Conservation (phyloP, 2,329 filamentous ascomycete species). For the Colletotrichum australisinense region DNA sequence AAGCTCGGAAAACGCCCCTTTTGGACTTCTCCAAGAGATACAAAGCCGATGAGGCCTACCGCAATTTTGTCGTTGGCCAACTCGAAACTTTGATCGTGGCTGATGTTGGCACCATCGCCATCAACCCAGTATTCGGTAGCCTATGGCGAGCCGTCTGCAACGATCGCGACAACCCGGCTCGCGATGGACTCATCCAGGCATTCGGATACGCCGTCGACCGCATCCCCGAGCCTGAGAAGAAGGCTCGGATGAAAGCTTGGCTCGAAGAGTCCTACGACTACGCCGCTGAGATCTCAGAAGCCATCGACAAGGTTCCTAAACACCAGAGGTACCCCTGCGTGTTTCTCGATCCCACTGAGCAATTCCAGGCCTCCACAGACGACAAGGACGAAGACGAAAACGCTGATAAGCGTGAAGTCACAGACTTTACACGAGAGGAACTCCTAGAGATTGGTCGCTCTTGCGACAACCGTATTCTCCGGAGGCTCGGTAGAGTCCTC, state of each 20-base stretch:
- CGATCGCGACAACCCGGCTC: conserved; percentile 53
- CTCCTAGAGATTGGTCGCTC: conserved; percentile 64
- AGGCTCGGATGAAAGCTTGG: conserved; percentile 56
- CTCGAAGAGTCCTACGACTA: conserved; percentile 63
- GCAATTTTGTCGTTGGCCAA: conserved; percentile 49
- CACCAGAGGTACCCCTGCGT: conserved; percentile 58
- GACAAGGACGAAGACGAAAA: conserved; percentile 39
- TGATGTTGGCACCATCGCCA: conserved; percentile 55
- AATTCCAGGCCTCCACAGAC: conserved; percentile 42
- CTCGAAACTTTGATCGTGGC: conserved; percentile 55
- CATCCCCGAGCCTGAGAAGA: conserved; percentile 46
- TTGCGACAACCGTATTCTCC: conserved; percentile 59
- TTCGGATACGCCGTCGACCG: conserved; percentile 54
- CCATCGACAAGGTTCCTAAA: conserved; percentile 50
- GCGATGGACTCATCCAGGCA: conserved; percentile 53
- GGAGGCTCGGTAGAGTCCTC: conserved; percentile 58
- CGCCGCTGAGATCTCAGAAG: conserved; percentile 52
- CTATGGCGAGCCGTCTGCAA: conserved; percentile 62
- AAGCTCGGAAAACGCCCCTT: conserved; percentile 39
- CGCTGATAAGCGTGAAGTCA: conserved; percentile 40
- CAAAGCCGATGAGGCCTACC: conserved; percentile 49
- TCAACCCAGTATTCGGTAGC: conserved; percentile 62
- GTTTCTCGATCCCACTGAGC: conserved; percentile 60
- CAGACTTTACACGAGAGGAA: conserved; percentile 55
- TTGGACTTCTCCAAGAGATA: conserved; percentile 55